These are phyloP conservation scores for Debaryomycetaceae sp. DNA, from an alignment of 1,139 yeast genomes.

Conservation along the genomic window DNA sequence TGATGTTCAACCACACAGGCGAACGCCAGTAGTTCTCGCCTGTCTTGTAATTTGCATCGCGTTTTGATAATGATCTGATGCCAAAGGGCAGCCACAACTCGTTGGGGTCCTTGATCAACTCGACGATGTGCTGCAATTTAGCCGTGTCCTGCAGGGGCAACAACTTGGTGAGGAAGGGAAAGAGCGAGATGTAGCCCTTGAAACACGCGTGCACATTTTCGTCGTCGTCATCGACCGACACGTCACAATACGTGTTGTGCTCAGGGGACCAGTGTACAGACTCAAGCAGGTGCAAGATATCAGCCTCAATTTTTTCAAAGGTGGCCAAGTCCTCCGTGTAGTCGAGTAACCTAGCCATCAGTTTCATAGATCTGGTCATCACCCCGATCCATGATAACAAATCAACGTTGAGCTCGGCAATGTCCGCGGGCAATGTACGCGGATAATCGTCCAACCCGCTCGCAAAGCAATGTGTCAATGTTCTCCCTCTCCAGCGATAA, in stretches of 20 bases:
- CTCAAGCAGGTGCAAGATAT: slow-evolving; percentile 61
- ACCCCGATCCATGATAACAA: slow-evolving; percentile 90
- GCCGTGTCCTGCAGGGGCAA: slow-evolving; percentile 48
- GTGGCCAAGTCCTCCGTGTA: slow-evolving; percentile 50
- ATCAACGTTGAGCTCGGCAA: slow-evolving; percentile 89
- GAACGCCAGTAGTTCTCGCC: slow-evolving; percentile 97
- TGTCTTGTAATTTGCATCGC: slow-evolving; percentile 62
- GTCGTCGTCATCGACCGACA: slow-evolving; percentile 69
- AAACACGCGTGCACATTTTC: slow-evolving; percentile 69
- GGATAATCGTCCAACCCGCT: slow-evolving; percentile 97
- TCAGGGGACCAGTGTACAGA: slow-evolving; percentile 75
- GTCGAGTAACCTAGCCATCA: slow-evolving; percentile 65
- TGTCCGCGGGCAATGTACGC: slow-evolving; percentile 73
- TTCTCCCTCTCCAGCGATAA: slow-evolving; percentile 93
- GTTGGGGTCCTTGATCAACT: slow-evolving; percentile 61
- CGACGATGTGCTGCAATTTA: slow-evolving; percentile 49
- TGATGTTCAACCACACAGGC: slow-evolving; percentile 89
- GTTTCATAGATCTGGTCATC: slow-evolving; percentile 78
- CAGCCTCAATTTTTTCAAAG: slow-evolving; percentile 49
- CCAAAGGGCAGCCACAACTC: slow-evolving; percentile 80
- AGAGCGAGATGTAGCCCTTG: slow-evolving; percentile 80
- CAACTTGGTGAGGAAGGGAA: slow-evolving; percentile 79
- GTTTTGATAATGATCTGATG: slow-evolving; percentile 71
- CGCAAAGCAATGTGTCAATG: slow-evolving; percentile 79
- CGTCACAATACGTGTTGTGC: slow-evolving; percentile 74